These are phyloP conservation scores for Calocera cornea DNA, from an alignment of 768 basidiomycete species.

Conservation along the genomic window DNA sequence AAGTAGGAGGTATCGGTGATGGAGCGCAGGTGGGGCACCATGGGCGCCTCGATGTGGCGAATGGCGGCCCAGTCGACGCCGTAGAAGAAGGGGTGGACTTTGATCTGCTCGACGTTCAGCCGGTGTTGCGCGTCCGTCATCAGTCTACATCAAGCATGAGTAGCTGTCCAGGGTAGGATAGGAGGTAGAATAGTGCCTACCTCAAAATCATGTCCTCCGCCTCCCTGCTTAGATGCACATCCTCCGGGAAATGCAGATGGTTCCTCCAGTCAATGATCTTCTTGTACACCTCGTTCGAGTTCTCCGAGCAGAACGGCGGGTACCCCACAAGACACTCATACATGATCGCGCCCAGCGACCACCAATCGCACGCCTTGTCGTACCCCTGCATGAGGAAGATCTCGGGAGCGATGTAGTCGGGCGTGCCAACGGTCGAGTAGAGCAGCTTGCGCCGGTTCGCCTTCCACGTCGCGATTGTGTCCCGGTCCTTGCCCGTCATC, in stretches of 20 bases:
- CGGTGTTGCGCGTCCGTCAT: conserved; percentile 75
- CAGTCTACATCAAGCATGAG: conserved; percentile 27
- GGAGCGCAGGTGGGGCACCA: conserved; percentile 85
- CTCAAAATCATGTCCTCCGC: conserved; percentile 77
- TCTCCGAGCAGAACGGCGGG: conserved; percentile 92
- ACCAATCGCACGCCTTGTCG: conserved; percentile 98
- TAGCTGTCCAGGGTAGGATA: not conserved
- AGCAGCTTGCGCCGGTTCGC: conserved; percentile 93
- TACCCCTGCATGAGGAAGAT: conserved; percentile 97
- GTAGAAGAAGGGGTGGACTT: conserved; percentile 82
- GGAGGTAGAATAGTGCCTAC: conserved; percentile 21
- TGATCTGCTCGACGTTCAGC: conserved; percentile 72
- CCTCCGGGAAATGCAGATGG: conserved; percentile 80
- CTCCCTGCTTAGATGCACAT: conserved; percentile 82
- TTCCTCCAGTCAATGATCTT: conserved; percentile 93
- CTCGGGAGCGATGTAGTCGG: conserved; percentile 92
- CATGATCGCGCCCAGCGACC: conserved; percentile 97
- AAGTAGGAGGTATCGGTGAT: conserved; percentile 98
- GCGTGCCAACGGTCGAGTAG: conserved; percentile 95
- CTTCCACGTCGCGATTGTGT: conserved; percentile 96
- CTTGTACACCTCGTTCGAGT: conserved; percentile 93
- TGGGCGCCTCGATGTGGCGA: conserved; percentile 82
- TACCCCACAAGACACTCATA: conserved; percentile 97
- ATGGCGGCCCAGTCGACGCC: conserved; percentile 90
- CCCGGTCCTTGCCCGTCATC: conserved; percentile 67